phyloP scores from a whole-genome alignment of 371 early-diverging fungal species.

The Synchytrium microbalum region DNA sequence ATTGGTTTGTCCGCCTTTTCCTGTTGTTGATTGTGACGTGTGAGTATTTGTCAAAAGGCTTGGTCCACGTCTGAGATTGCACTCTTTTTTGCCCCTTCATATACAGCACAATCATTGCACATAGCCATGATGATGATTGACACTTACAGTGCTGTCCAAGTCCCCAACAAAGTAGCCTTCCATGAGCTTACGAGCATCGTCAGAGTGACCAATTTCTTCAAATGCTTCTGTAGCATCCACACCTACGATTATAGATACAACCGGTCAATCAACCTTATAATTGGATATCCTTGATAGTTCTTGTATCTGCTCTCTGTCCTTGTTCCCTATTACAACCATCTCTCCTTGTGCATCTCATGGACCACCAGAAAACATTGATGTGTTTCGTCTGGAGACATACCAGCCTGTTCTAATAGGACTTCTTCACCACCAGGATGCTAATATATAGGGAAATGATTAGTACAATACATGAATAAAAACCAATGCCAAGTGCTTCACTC shows the following conservation, averaged over 20 bases:
- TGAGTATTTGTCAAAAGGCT: slow-evolving; percentile 19
- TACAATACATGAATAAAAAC: not conserved
- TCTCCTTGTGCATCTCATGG: not conserved
- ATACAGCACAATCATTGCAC: not conserved
- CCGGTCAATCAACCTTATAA: too few relatives aligned
- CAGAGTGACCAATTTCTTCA: slow-evolving; percentile 88
- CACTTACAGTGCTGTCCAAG: slow-evolving; percentile 33
- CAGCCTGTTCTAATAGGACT: slow-evolving; percentile 41
- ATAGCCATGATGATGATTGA: slow-evolving; percentile 5
- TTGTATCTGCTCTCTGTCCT: too few relatives aligned
- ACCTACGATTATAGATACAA: slow-evolving; percentile 35
- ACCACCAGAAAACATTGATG: too few relatives aligned
- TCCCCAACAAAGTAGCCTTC: slow-evolving; percentile 64
- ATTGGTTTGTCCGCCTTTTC: slow-evolving; percentile 19
- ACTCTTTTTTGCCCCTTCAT: slow-evolving; percentile 1
- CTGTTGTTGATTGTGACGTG: slow-evolving; percentile 26
- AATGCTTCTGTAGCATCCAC: slow-evolving; percentile 87
- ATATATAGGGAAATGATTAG: not conserved
- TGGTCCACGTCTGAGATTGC: slow-evolving; percentile 26
- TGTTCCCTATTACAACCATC: slow-evolving; percentile 5
- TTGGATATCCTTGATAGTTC: too few relatives aligned
- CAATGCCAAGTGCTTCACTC: too few relatives aligned
- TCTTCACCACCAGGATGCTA: slow-evolving; percentile 49
- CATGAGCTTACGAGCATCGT: slow-evolving; percentile 81
- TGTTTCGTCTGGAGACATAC: slow-evolving; percentile 19